phyloP scores from a whole-genome alignment of 2,329 filamentous ascomycete genomes.

The Zelopaecilomyces penicillatus region DNA sequence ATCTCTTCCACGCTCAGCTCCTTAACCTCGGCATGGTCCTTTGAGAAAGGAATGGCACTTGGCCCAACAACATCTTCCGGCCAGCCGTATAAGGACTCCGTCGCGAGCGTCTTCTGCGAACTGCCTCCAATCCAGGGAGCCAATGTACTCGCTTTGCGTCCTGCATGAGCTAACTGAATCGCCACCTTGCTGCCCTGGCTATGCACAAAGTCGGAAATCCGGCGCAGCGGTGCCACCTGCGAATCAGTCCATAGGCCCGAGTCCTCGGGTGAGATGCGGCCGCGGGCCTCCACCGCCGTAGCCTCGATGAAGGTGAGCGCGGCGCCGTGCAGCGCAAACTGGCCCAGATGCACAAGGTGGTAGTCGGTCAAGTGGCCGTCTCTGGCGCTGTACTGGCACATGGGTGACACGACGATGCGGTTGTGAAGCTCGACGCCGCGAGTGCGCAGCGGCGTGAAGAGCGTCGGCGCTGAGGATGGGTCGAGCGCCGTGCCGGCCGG shows the following conservation, averaged over 20 bases:
- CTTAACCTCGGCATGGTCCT: slow-evolving; percentile 52
- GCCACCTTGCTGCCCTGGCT: slow-evolving; percentile 67
- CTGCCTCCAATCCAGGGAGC: slow-evolving; percentile 52
- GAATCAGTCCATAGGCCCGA: slow-evolving; percentile 75
- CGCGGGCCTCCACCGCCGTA: slow-evolving; percentile 64
- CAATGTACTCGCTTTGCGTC: slow-evolving; percentile 55
- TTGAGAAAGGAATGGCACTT: slow-evolving; percentile 49
- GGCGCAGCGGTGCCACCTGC: slow-evolving; percentile 64
- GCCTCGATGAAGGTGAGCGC: slow-evolving; percentile 71
- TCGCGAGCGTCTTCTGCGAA: slow-evolving; percentile 45
- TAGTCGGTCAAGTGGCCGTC: slow-evolving; percentile 67
- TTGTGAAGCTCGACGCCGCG: slow-evolving; percentile 46
- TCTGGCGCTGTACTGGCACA: slow-evolving; percentile 52
- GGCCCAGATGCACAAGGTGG: slow-evolving; percentile 75
- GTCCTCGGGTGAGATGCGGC: slow-evolving; percentile 76
- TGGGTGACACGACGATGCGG: slow-evolving; percentile 50
- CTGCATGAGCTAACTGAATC: slow-evolving; percentile 77
- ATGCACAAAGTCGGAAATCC: slow-evolving; percentile 71
- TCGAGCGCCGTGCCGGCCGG: slow-evolving; percentile 40
- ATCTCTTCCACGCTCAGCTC: slow-evolving; percentile 65
- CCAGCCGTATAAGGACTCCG: slow-evolving; percentile 46
- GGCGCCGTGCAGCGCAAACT: slow-evolving; percentile 67
- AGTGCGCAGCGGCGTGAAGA: slow-evolving; percentile 49
- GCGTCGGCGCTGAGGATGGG: slow-evolving; percentile 35
- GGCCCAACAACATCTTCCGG: slow-evolving; percentile 45